phyloP scores from a whole-genome alignment of 2,329 filamentous ascomycete genomes.

The Sporothrix curviconia region DNA sequence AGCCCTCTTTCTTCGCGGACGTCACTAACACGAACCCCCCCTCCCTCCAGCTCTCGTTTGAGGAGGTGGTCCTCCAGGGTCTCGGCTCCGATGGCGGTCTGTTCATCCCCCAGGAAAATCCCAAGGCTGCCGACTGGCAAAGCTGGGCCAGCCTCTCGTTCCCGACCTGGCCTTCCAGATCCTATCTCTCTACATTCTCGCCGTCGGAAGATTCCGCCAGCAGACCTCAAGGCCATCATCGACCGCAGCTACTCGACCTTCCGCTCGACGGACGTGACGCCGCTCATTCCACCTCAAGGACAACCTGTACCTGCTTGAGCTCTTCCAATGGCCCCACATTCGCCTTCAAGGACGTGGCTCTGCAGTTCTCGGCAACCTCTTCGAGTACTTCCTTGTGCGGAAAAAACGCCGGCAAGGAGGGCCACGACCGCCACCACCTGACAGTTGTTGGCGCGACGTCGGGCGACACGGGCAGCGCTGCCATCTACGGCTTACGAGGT shows the following conservation, averaged over 20 bases:
- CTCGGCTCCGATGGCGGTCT: constrained; percentile 81
- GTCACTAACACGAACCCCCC: neutral
- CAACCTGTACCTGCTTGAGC: constrained; percentile 79
- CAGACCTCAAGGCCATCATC: constrained; percentile 78
- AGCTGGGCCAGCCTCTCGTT: constrained; percentile 72
- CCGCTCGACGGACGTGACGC: constrained; percentile 69
- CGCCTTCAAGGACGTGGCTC: constrained; percentile 88
- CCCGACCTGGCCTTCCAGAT: constrained; percentile 77
- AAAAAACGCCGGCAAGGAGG: constrained; percentile 64
- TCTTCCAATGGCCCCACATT: constrained; percentile 96
- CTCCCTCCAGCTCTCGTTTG: constrained; percentile 82
- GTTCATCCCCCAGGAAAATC: constrained; percentile 81
- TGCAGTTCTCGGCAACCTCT: constrained; percentile 97
- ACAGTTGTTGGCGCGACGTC: constrained; percentile 83
- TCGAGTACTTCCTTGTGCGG: constrained; percentile 76
- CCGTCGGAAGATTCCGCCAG: constrained; percentile 69
- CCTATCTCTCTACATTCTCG: constrained; percentile 82
- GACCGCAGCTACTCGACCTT: constrained; percentile 84
- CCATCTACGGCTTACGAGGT: constrained; percentile 87
- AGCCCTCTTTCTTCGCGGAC: too few species aligned
- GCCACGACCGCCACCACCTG: constrained; percentile 65
- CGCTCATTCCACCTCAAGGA: constrained; percentile 66
- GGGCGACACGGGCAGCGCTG: constrained; percentile 86
- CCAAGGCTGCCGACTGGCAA: constrained; percentile 42
- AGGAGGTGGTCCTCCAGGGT: constrained; percentile 84